Evolutionary conservation across 2,329 filamentous ascomycete genomes (phyloP).

Genomic region (Chalara sp.): DNA sequence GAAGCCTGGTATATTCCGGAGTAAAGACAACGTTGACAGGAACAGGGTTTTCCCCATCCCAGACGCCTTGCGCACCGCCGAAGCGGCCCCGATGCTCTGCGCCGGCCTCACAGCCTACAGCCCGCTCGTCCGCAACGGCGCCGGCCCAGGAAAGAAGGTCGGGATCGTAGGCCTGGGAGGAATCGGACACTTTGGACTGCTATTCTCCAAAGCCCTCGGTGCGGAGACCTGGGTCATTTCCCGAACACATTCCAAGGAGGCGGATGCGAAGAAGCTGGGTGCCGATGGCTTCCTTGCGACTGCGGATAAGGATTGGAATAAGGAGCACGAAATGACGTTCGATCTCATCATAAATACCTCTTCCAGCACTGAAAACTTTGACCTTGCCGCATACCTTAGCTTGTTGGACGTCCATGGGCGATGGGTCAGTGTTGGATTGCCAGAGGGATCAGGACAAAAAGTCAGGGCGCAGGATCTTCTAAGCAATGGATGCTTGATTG

Average conservation of each 20-base stretch:
- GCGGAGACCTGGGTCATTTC: slow-evolving; percentile 53
- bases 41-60: slow-evolving; percentile 57
- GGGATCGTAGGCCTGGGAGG: slow-evolving; percentile 68
- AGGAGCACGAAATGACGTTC: slow-evolving; percentile 54
- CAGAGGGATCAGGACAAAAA: slow-evolving; percentile 65
- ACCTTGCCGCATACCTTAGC: slow-evolving; percentile 65
- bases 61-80: slow-evolving; percentile 53
- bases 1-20: neutral
- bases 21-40: too few species aligned
- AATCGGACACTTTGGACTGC: slow-evolving; percentile 63
- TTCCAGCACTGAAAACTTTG: slow-evolving; percentile 60
- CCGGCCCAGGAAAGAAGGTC: slow-evolving; percentile 72
- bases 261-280: slow-evolving; percentile 50
- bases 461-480: slow-evolving; percentile 71
- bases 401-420: slow-evolving; percentile 75
- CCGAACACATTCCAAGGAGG: slow-evolving; percentile 52
- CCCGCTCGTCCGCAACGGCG: slow-evolving; percentile 69
- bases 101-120: slow-evolving; percentile 77
- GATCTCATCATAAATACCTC: slow-evolving; percentile 74
- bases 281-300: slow-evolving; percentile 55
- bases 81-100: slow-evolving; percentile 77
- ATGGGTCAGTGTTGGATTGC: slow-evolving; percentile 75
- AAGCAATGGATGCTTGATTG: slow-evolving; percentile 66
- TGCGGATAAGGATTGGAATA: slow-evolving; percentile 49
- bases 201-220: slow-evolving; percentile 62